Conservation (phyloP, 768 basidiomycete species). For the Rhodotorula graminis region DNA sequence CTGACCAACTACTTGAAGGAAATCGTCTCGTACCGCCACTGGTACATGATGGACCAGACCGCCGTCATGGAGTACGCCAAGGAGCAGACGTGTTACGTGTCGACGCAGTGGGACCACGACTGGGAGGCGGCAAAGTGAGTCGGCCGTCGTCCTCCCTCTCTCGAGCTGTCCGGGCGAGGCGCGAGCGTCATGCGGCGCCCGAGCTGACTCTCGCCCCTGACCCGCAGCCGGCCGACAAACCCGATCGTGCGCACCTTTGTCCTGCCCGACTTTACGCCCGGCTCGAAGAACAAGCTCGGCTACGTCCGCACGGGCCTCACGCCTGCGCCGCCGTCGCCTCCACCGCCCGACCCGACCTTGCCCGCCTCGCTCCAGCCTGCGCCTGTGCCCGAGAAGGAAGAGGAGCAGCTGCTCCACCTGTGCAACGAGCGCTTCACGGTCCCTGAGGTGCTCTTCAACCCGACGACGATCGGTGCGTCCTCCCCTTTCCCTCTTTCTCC, state of each 20-base stretch:
- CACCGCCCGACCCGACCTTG: neutral
- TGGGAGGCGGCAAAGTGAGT: slow-evolving; percentile 73
- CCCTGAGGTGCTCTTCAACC: slow-evolving; percentile 86
- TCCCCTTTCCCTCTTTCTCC: no score
- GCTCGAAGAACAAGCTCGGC: slow-evolving; percentile 50
- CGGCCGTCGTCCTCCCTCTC: neutral
- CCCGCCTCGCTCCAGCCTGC: slow-evolving; percentile 34
- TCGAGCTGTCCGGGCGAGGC: neutral
- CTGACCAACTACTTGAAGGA: slow-evolving; percentile 93
- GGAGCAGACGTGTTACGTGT: slow-evolving; percentile 83
- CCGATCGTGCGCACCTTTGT: slow-evolving; percentile 79
- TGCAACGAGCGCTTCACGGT: slow-evolving; percentile 86
- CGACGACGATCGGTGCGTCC: slow-evolving; percentile 76
- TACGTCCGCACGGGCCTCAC: slow-evolving; percentile 50
- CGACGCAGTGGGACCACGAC: slow-evolving; percentile 63
- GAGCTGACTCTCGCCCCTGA: neutral
- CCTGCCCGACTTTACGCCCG: slow-evolving; percentile 70
- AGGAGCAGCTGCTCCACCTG: slow-evolving; percentile 65
- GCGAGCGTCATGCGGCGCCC: no score
- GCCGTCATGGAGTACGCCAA: slow-evolving; percentile 89
- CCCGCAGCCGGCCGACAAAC: slow-evolving; percentile 49
- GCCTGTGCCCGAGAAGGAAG: slow-evolving; percentile 48
- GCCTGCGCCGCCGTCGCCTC: slow-evolving; percentile 16
- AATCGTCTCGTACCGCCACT: slow-evolving; percentile 87
- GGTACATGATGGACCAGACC: slow-evolving; percentile 98